Percentiles rank a stretch among this genome's conserved stretches.
Conservation (phyloP, 2,329 filamentous ascomycete species). For the Drechslerella coelobrocha region DNA sequence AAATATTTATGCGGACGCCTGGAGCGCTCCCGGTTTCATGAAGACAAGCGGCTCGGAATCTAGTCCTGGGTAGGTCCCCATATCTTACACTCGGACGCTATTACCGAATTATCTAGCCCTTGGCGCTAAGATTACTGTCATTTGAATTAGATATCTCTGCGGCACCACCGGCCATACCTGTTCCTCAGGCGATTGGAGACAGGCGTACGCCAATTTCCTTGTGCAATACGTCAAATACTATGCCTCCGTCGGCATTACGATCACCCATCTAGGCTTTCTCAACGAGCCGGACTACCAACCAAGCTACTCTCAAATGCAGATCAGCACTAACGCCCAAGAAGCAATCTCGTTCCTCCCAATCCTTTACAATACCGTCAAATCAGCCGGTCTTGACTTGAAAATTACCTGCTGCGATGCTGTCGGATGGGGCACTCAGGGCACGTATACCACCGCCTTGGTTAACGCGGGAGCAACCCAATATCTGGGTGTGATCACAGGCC, state of each 20-base stretch:
- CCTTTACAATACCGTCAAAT: constrained; percentile 59
- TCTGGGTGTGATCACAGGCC: constrained; percentile 59
- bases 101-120: not conserved
- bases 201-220: constrained; percentile 63
- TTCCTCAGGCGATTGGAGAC: constrained; percentile 61
- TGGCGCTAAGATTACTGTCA: not conserved
- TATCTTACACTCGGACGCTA: constrained; percentile 31
- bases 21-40: constrained; percentile 63
- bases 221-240: constrained; percentile 63
- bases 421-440: constrained; percentile 59
- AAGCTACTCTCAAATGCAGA: constrained; percentile 54
- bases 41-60: constrained; percentile 58
- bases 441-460: constrained; percentile 58
- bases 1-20: constrained; percentile 58
- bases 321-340: constrained; percentile 39
- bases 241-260: constrained; percentile 59
- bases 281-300: constrained; percentile 61
- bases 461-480: constrained; percentile 58
- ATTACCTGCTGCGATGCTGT: constrained; percentile 62
- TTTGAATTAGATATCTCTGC: constrained; percentile 56
- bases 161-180: constrained; percentile 59
- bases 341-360: constrained; percentile 53
- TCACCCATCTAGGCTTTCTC: constrained; percentile 62
- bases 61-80: not conserved
- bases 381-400: constrained; percentile 57